Conservation (phyloP, 2,329 filamentous ascomycete species). For the Aspergillus sp. region DNA sequence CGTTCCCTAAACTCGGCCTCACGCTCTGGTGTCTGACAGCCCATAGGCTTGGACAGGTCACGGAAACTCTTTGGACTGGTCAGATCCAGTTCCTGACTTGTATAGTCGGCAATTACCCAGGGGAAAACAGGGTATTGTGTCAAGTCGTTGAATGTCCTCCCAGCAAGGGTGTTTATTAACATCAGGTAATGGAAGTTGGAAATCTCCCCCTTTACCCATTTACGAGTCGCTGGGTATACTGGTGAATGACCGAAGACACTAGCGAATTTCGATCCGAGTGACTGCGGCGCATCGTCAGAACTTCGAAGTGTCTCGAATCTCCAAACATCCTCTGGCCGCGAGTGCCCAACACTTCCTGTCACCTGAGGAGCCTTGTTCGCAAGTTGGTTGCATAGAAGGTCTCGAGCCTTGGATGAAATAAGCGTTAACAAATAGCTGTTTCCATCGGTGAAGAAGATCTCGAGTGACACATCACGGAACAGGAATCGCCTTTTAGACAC, state of each 20-base stretch:
- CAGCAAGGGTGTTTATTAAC: conserved; percentile 97
- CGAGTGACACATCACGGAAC: conserved; percentile 93
- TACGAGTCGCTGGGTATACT: conserved; percentile 79
- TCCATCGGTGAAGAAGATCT: conserved; percentile 95
- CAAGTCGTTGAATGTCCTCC: conserved; percentile 93
- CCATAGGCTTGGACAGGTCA: conserved; percentile 94
- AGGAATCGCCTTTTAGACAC: conserved; percentile 94
- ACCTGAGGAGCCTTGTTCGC: conserved; percentile 78
- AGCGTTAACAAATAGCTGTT: conserved; percentile 91
- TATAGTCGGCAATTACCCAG: conserved; percentile 95
- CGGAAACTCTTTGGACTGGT: conserved; percentile 81
- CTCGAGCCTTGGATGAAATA: conserved; percentile 69
- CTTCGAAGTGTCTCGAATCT: conserved; percentile 80
- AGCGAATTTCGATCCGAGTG: conserved; percentile 83
- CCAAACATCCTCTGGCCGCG: conserved; percentile 86
- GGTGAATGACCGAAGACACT: conserved; percentile 84
- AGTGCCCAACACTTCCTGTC: conserved; percentile 65
- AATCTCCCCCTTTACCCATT: conserved; percentile 91
- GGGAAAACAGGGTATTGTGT: conserved; percentile 98
- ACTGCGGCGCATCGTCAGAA: conserved; percentile 62
- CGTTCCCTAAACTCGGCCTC: conserved; percentile 79
- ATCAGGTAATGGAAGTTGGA: conserved; percentile 99
- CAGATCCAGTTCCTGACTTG: conserved; percentile 86
- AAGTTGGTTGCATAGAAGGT: conserved; percentile 78
- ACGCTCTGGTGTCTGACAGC: conserved; percentile 75